A percentile compares a stretch with the other conserved stretches of the same genome.
These are phyloP conservation scores for Podaxis pistillaris DNA, from an alignment of 768 basidiomycete species.

Conservation along the genomic window DNA sequence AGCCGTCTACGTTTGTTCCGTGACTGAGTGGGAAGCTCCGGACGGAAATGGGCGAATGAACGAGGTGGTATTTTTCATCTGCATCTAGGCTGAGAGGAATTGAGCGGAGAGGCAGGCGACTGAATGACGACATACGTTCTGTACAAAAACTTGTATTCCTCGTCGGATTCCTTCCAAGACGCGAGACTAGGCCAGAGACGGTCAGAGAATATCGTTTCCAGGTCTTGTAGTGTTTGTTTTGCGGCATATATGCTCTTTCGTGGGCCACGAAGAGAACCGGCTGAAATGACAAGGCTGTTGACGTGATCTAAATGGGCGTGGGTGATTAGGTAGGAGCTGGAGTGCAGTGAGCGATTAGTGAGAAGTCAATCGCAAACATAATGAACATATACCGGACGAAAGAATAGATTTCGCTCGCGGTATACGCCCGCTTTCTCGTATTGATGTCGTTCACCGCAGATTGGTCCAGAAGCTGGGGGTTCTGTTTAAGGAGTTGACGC, in stretches of 20 bases:
- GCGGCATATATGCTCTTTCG: slow-evolving; percentile 65
- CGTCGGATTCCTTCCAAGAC: slow-evolving; percentile 65
- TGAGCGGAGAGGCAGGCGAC: background rate
- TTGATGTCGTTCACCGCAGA: slow-evolving; percentile 23
- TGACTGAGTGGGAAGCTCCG: slow-evolving; percentile 71
- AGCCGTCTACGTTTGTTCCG: slow-evolving; percentile 53
- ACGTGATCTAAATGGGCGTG: slow-evolving; percentile 94
- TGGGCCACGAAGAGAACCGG: slow-evolving; percentile 67
- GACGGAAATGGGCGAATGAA: slow-evolving; percentile 59
- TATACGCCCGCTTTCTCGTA: slow-evolving; percentile 25
- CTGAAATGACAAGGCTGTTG: slow-evolving; percentile 76
- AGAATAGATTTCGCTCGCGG: slow-evolving; percentile 54
- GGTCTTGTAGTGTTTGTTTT: slow-evolving; percentile 58
- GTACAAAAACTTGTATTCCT: slow-evolving; percentile 59
- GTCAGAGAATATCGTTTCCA: slow-evolving; percentile 74
- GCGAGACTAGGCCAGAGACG: slow-evolving; percentile 86
- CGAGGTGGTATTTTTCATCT: slow-evolving; percentile 49
- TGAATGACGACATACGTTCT: slow-evolving; percentile 47
- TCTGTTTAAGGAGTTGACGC: slow-evolving; percentile 50
- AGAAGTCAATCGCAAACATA: background rate
- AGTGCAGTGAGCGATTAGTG: slow-evolving; percentile 5
- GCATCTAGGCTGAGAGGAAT: slow-evolving; percentile 40
- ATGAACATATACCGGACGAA: slow-evolving; percentile 40
- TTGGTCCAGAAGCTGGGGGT: slow-evolving; percentile 52
- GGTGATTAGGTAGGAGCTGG: slow-evolving; percentile 80